Base-by-base conservation (phyloP, 1,139 yeast genomes). In the Candida sojae region DNA sequence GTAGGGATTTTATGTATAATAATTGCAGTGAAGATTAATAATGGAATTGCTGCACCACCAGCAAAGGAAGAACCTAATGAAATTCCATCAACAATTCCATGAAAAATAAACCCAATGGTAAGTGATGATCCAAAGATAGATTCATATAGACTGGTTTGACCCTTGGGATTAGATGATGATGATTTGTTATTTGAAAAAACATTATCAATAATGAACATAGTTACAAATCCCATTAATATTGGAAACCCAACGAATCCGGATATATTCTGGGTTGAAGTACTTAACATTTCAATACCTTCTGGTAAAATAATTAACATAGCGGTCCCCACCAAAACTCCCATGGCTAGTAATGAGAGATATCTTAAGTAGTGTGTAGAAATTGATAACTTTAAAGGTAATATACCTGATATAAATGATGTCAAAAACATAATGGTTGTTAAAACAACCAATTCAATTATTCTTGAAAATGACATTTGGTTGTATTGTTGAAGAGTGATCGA, bases 1-100 rank as follows among this genome's bases (percentile, higher is more conserved):
- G 93, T 86, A 0, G 96, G 96, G 4, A 87, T 71, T 61, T 87
- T 87, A 70, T 87, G 96, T 30, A 86, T 62, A 50, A 87, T 74
- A 21, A 88, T 79, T 13, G 89, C 86, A 7, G 79, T 48, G 54
- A 80, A 80, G 52, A 84, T 75, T 17, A 83, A 58, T n/a, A 80
- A 55, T 40, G 77, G 77, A 31, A 86, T 64, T 2, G 79, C 66
- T 3, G 74, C 59, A 1, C 75, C 71, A 1, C 81, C 62, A 31
- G 79, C 68, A 41, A 81, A 74, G 0, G 88, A 74, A 0, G 88
- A 80, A 0, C 92, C 91, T 41, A 87, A 69, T 0, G 91, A 84
- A n/a, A 87, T 70, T 1, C 96, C 96, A 57, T 87, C 96, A 1
- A 88, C 82, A 5, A 82, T 58, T 0, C 89, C 82, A 59, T 87